Percentiles rank a stretch among this genome's conserved stretches.
Evolutionary conservation across 306 rosid species (phyloP).

Genomic region (Leucaena leucocephala): DNA sequence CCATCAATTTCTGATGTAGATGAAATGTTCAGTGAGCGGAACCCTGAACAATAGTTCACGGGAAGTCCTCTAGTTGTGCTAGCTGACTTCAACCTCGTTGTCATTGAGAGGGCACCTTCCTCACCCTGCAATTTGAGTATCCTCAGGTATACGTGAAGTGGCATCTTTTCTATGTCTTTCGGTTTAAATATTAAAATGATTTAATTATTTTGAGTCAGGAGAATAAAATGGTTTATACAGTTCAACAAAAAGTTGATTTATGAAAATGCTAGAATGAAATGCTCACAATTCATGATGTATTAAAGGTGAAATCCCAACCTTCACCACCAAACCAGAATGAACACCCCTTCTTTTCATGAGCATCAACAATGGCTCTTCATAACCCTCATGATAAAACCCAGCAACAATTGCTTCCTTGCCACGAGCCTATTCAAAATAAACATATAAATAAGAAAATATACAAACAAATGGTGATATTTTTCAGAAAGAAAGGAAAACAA

Average conservation of each 20-base stretch:
- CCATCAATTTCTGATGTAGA: constrained; percentile 70
- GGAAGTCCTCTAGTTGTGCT: constrained; percentile 72
- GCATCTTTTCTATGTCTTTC: constrained; percentile 27
- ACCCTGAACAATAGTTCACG: constrained; percentile 95
- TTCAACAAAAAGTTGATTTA: constrained; percentile 17
- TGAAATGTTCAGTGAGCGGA: constrained; percentile 52
- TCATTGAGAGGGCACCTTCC: constrained; percentile 98
- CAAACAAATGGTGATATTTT: background rate
- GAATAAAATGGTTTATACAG: constrained; percentile 10
- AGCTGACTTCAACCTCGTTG: constrained; percentile 77
- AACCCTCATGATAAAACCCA: constrained; percentile 97
- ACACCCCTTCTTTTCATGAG: constrained; percentile 99
- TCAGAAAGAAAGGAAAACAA: background rate
- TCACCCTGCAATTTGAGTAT: constrained; percentile 69
- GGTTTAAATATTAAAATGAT: constrained; percentile 29
- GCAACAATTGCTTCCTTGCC: constrained; percentile 94
- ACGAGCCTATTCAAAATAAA: constrained; percentile 58
- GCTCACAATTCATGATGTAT: constrained; percentile 15
- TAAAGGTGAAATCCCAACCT: constrained; percentile 59
- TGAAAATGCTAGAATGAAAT: constrained; percentile 12
- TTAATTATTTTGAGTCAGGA: constrained; percentile 15
- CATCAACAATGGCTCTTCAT: constrained; percentile 86
- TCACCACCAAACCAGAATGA: constrained; percentile 90
- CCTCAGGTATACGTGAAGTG: constrained; percentile 32
- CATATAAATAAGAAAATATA: background rate